A percentile compares a stretch with the other conserved stretches of the same genome.
These are phyloP conservation scores for Gyromitra esculenta DNA, from an alignment of 2,329 filamentous ascomycete species.

Conservation along the genomic window DNA sequence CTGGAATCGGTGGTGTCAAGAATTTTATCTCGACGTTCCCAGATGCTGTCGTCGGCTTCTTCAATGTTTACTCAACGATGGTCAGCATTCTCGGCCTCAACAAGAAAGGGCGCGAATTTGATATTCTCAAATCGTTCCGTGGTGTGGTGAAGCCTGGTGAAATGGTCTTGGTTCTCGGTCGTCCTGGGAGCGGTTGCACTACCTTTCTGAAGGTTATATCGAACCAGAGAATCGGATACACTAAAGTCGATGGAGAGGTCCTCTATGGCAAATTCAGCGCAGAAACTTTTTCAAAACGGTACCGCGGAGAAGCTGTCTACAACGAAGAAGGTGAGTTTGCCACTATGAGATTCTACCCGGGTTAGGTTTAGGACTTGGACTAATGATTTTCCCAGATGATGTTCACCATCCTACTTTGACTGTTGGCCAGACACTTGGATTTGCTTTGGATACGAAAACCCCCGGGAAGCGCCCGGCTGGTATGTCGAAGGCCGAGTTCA, in stretches of 20 bases:
- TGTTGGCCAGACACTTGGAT: conserved; percentile 85
- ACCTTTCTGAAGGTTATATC: conserved; percentile 75
- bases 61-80: conserved; percentile 75
- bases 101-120: conserved; percentile 74
- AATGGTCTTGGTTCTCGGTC: conserved; percentile 85
- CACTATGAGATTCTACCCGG: background rate
- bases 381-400: conserved; percentile 67
- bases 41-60: conserved; percentile 77
- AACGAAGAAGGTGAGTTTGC: conserved; percentile 73
- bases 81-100: conserved; percentile 72
- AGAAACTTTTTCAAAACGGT: conserved; percentile 68
- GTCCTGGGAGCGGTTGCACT: conserved; percentile 77
- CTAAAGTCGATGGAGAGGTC: conserved; percentile 60
- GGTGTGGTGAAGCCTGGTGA: conserved; percentile 68
- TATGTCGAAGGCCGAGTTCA: conserved; percentile 77
- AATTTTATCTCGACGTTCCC: conserved; percentile 80
- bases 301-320: conserved; percentile 75
- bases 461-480: conserved; percentile 81
- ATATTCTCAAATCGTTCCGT: conserved; percentile 69
- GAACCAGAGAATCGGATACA: conserved; percentile 66
- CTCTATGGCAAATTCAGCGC: conserved; percentile 68
- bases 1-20: conserved; percentile 76
- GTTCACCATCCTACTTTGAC: conserved; percentile 85
- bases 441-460: conserved; percentile 84
- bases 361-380: background rate